Evolutionary conservation across 1,139 yeast species (phyloP).

Genomic region (Pichia sp.): DNA sequence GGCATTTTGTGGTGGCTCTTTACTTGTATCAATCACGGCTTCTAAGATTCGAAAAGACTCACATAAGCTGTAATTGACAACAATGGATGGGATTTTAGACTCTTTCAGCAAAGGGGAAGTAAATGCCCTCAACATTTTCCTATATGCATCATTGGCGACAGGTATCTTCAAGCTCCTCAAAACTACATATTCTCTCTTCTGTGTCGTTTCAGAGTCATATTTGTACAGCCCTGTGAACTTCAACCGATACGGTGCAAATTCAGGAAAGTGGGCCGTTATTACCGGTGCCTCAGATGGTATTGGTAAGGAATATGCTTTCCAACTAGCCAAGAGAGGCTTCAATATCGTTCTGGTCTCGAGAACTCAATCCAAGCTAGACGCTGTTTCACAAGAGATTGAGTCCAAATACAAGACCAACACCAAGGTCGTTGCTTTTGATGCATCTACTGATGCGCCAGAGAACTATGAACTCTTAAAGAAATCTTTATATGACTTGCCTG

Average conservation of each 20-base stretch:
- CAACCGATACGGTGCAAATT: constrained; percentile 62
- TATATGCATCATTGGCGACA: constrained; percentile 34
- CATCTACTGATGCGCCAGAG: constrained; percentile 45
- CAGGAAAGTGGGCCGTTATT: constrained; percentile 76
- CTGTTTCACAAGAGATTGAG: constrained; percentile 58
- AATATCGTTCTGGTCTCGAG: constrained; percentile 80
- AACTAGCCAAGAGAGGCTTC: constrained; percentile 80
- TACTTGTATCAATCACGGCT: too few relatives aligned
- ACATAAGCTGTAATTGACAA: neutral
- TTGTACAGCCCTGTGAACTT: constrained; percentile 59
- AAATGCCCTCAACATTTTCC: constrained; percentile 20
- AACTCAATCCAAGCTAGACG: constrained; percentile 68
- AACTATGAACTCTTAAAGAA: constrained; percentile 50
- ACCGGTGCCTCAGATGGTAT: constrained; percentile 99
- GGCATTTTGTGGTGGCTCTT: too few relatives aligned
- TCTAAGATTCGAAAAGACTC: too few relatives aligned
- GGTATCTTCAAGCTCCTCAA: constrained; percentile 48
- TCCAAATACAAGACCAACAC: constrained; percentile 55
- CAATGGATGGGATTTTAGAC: neutral
- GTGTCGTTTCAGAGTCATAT: constrained; percentile 50
- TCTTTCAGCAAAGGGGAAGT: constrained; percentile 4
- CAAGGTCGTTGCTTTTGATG: constrained; percentile 71
- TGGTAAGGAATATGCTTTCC: constrained; percentile 85
- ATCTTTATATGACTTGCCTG: constrained; percentile 41
- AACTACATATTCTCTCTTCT: constrained; percentile 32